These are phyloP conservation scores for Leishmania gerbilli DNA, from an alignment of 208 protist genomes.

Conservation along the genomic window DNA sequence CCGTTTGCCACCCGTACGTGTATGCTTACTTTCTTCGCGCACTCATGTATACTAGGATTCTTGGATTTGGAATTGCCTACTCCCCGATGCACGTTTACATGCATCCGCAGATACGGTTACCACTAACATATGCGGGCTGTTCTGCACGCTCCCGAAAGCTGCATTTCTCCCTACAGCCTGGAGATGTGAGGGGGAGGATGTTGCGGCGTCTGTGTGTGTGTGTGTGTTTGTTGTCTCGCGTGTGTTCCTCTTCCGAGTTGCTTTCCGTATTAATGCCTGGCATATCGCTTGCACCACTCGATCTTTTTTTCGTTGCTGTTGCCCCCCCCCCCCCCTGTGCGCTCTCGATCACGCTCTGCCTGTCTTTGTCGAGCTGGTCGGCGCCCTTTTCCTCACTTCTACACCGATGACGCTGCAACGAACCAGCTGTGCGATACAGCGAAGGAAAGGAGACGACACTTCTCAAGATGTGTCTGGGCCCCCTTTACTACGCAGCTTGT, in stretches of 20 bases:
- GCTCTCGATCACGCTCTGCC: not conserved
- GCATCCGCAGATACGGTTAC: not conserved
- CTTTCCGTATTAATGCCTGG: not conserved
- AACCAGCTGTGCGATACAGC: not conserved
- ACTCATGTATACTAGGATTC: slow-evolving; percentile 11
- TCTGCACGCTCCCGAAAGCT: not conserved
- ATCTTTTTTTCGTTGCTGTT: not conserved
- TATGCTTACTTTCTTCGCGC: slow-evolving; percentile 13
- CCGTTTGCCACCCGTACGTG: not conserved
- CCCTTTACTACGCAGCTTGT: not conserved
- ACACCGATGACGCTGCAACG: not conserved
- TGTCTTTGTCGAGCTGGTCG: not conserved
- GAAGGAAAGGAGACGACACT: not conserved
- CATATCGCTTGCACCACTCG: not conserved
- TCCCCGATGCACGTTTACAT: not conserved
- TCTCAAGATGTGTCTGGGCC: not conserved
- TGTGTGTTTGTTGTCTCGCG: not conserved
- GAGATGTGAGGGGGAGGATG: not conserved
- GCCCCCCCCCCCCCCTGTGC: not conserved
- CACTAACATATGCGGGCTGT: not conserved
- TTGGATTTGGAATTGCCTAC: not conserved
- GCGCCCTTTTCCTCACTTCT: not conserved
- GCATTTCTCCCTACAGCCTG: not conserved
- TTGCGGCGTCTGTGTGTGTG: not conserved
- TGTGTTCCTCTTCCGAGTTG: not conserved